phyloP scores from a whole-genome alignment of 2,329 filamentous ascomycete genomes.

The Fusarium floridanum region DNA sequence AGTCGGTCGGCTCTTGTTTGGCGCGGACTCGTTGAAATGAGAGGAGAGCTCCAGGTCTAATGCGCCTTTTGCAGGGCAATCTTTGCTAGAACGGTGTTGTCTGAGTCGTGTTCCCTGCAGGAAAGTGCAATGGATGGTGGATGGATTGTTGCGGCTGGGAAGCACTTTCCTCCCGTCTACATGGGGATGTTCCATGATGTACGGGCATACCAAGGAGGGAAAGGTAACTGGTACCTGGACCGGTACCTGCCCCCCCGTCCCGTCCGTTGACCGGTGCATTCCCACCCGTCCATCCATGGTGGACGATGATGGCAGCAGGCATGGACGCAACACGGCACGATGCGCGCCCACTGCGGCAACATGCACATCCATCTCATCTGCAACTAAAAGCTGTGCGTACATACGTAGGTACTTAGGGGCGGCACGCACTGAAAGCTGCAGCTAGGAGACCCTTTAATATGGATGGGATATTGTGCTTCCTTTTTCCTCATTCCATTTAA shows the following conservation, averaged over 20 bases:
- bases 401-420: neutral
- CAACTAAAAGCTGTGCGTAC: neutral
- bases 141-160: slow-evolving; percentile 4
- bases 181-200: neutral
- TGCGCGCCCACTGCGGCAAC: slow-evolving; percentile 11
- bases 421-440: slow-evolving; percentile 5
- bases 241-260: slow-evolving; percentile 5
- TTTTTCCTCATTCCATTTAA: slow-evolving; percentile 3
- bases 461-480: slow-evolving; percentile 4
- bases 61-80: slow-evolving; percentile 29
- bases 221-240: slow-evolving; percentile 4
- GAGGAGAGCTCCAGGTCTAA: slow-evolving; percentile 26
- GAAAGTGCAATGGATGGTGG: slow-evolving; percentile 14
- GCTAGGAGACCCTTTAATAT: neutral
- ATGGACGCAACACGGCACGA: slow-evolving; percentile 10
- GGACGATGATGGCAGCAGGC: neutral
- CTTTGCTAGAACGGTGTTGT: slow-evolving; percentile 29
- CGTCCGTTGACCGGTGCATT: slow-evolving; percentile 4
- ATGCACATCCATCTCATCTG: slow-evolving; percentile 2
- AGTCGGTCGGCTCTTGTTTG: neutral
- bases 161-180: neutral
- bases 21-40: neutral
- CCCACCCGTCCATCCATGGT: neutral
- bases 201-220: neutral
- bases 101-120: slow-evolving; percentile 44